Base-by-base conservation (phyloP, 2,329 filamentous ascomycete genomes). In the Microdochium nivale region DNA sequence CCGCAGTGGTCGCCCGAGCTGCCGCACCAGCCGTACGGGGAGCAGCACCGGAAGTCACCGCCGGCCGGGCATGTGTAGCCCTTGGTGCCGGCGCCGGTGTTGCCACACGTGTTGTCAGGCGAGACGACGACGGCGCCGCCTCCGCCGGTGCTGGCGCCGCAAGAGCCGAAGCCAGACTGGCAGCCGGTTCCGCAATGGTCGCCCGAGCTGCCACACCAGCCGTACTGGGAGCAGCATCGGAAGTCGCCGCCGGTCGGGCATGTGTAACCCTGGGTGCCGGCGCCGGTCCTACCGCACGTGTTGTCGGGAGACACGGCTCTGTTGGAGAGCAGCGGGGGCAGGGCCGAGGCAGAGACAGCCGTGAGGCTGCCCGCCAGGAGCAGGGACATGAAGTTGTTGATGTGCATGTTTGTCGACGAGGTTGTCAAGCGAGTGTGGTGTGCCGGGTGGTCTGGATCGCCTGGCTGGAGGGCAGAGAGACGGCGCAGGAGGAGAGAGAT, bases 21-120 rank as follows among this genome's bases (percentile, higher is more conserved):
- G 40, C 61, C 61, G 25, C 60, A 63, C 19, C 54, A 63, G 37
- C 61, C 61, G 49, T 59, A 54, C 46, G 56, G 55, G 32, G 58
- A 60, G 50, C 60, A 62, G 47, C 60, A 62, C 40, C 19, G 16
- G 40, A 21, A 44, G 35, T 54, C 48, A 35, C 49, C 51, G 14
- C 24, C 25, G 14, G 54, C 52, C 14, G 60, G 59, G 47, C 60
- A 62, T 7, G 54, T 58, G 44, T 61, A 62, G 2, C 60, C 60
- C n/a, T 44, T 44, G 43, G 59, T 48, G 25, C 60, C 59, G 25
- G 58, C 59, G 9, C 58, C 60, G 13, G 56, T 59, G 37, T 51
- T 59, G 4, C 60, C 60, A 30, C 59, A 60, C 1, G 59, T 60
- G 24, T 55, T 49, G 32, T 59, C 58, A 11, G 59, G 56, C 11